A percentile compares a stretch with the other conserved stretches of the same genome.
Evolutionary conservation across 805 yeast genomes (phyloP).

Genomic region (Candida dajiaensis): DNA sequence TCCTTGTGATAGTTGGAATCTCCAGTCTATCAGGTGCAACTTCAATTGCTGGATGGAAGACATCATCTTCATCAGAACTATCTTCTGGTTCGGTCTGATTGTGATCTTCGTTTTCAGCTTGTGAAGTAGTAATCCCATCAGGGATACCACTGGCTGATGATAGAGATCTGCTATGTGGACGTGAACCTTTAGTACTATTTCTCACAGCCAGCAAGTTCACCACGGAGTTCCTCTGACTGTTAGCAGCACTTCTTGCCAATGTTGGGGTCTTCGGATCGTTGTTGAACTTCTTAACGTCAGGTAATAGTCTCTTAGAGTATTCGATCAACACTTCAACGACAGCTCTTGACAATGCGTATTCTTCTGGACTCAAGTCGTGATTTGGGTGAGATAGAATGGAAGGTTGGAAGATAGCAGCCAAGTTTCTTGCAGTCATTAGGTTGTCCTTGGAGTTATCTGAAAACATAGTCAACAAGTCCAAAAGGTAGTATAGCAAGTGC

Average conservation of each 20-base stretch:
- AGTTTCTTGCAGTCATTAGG: constrained; percentile 86
- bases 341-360: constrained; percentile 78
- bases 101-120: not conserved
- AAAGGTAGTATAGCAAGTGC: constrained; percentile 77
- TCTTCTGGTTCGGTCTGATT: not conserved
- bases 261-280: constrained; percentile 9
- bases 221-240: constrained; percentile 10
- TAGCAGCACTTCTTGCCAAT: constrained; percentile 4
- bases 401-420: constrained; percentile 96
- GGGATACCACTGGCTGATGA: constrained; percentile 41
- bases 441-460: constrained; percentile 72
- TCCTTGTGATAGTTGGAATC: constrained; percentile 2
- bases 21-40: not conserved
- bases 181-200: constrained; percentile 11
- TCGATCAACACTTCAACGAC: constrained; percentile 87
- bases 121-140: constrained; percentile 25
- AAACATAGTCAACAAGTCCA: constrained; percentile 83
- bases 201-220: constrained; percentile 14
- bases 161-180: constrained; percentile 36
- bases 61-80: constrained; percentile 1
- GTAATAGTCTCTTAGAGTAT: constrained; percentile 73
- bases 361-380: constrained; percentile 90
- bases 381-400: constrained; percentile 88
- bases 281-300: constrained; percentile 35
- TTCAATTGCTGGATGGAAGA: not conserved